These are phyloP conservation scores for Saccharomyces jurei DNA, from an alignment of 805 yeast genomes.

Conservation along the genomic window DNA sequence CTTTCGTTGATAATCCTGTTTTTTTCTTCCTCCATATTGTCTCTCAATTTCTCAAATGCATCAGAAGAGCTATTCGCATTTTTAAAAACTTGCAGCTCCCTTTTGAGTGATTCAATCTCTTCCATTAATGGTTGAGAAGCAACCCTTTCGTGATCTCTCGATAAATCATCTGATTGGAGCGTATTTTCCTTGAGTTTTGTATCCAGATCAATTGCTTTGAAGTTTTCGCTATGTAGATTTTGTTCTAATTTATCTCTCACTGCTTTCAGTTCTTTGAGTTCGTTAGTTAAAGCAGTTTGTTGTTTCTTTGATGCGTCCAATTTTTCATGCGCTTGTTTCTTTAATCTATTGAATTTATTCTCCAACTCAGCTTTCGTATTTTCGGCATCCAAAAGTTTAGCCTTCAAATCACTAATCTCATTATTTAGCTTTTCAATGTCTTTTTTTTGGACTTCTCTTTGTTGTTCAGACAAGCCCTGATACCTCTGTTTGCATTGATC, in stretches of 20 bases:
- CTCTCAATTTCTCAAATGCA: conserved; percentile 28
- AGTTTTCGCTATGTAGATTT: conserved; percentile 10
- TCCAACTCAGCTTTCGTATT: conserved; percentile 30
- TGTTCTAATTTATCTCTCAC: conserved; percentile 32
- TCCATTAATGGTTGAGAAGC: conserved; percentile 6
- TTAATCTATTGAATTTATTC: conserved; percentile 27
- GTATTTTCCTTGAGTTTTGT: conserved; percentile 1
- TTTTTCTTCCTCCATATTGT: conserved; percentile 22
- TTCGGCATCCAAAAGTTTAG: conserved; percentile 13
- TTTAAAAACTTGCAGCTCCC: conserved; percentile 15
- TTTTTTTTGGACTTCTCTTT: conserved; percentile 8
- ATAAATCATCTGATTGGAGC: conserved; percentile 16
- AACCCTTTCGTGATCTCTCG: conserved; percentile 8
- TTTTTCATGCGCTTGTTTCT: conserved; percentile 31
- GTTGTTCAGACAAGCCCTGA: conserved; percentile 16
- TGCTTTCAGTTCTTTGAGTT: conserved; percentile 27
- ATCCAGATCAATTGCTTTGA: conserved; percentile 8
- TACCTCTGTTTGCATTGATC: conserved; percentile 16
- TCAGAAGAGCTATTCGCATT: conserved; percentile 14
- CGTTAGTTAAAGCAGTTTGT: conserved; percentile 33
- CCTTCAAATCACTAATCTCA: conserved; percentile 16
- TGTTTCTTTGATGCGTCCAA: conserved; percentile 26
- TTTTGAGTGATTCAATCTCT: conserved; percentile 17
- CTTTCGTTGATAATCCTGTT: conserved; percentile 12
- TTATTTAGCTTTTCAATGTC: conserved; percentile 17